Percentiles rank a stretch among this genome's conserved stretches.
Conservation (phyloP, 2,329 filamentous ascomycete genomes). For the Trichoderma sp. region DNA sequence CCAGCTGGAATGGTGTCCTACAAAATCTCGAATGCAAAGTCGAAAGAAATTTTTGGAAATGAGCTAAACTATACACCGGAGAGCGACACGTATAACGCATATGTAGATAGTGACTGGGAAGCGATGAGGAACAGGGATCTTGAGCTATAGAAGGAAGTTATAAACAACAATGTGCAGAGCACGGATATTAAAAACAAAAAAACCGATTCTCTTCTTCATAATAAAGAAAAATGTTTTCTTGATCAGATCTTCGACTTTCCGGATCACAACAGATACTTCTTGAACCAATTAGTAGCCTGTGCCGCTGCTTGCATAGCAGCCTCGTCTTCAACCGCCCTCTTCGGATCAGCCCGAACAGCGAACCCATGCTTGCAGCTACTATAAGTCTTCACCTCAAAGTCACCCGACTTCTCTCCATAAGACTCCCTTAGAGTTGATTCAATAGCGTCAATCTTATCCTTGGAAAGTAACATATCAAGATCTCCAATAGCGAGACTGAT, state of each 20-base stretch:
- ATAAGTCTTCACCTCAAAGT: background rate
- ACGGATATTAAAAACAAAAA: background rate
- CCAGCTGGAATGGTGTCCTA: background rate
- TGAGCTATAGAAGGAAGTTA: background rate
- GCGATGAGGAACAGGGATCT: background rate
- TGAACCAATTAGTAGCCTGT: background rate
- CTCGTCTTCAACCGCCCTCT: background rate
- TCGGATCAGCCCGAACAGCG: background rate
- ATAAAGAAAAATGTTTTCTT: background rate
- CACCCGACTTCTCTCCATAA: background rate
- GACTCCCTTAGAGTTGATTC: background rate
- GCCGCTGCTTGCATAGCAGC: background rate
- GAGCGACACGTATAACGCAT: background rate
- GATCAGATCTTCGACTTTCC: constrained; percentile 32
- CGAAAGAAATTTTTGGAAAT: background rate
- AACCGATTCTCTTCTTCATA: background rate
- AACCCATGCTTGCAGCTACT: background rate
- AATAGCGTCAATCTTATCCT: background rate
- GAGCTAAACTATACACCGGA: background rate
- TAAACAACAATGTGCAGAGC: background rate
- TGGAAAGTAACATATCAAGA: background rate
- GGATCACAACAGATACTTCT: background rate
- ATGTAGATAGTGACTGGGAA: background rate
- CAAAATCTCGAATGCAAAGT: background rate
- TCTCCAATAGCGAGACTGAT: background rate